A percentile compares a stretch with the other conserved stretches of the same genome.
These are phyloP conservation scores for Arachis stenosperma DNA, from an alignment of 306 rosid species.

Conservation along the genomic window DNA sequence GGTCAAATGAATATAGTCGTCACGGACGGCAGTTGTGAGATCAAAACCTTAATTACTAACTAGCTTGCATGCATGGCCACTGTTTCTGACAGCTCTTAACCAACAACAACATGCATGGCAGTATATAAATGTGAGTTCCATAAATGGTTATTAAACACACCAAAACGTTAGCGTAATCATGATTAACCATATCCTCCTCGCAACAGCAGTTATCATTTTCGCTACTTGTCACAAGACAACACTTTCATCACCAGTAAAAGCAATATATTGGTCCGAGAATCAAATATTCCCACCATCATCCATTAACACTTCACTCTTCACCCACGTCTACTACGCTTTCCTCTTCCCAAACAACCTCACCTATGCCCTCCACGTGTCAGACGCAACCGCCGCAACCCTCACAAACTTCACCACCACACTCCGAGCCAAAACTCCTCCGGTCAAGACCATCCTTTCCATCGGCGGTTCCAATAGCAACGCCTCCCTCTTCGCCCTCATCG, in stretches of 20 bases:
- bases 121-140: not conserved
- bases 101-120: not conserved
- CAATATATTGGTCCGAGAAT: slow-evolving; percentile 53
- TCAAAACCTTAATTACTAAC: not conserved
- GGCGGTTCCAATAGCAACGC: slow-evolving; percentile 53
- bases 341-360: slow-evolving; percentile 53
- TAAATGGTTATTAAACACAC: too few species aligned
- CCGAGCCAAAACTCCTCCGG: slow-evolving; percentile 36
- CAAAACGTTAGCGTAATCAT: too few species aligned
- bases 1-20: not conserved
- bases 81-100: not conserved
- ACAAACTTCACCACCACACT: slow-evolving; percentile 53
- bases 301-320: slow-evolving; percentile 66
- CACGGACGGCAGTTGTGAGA: slow-evolving; percentile 37
- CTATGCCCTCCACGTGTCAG: slow-evolving; percentile 40
- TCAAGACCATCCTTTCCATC: slow-evolving; percentile 55
- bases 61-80: not conserved
- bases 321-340: slow-evolving; percentile 70
- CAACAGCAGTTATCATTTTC: not conserved
- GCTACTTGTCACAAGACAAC: slow-evolving; percentile 1
- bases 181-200: not conserved
- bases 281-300: slow-evolving; percentile 59
- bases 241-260: slow-evolving; percentile 45
- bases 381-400: slow-evolving; percentile 41
- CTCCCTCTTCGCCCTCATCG: slow-evolving; percentile 45